Conservation (phyloP, 257 asterid genomes). For the Scutellaria baicalensis region DNA sequence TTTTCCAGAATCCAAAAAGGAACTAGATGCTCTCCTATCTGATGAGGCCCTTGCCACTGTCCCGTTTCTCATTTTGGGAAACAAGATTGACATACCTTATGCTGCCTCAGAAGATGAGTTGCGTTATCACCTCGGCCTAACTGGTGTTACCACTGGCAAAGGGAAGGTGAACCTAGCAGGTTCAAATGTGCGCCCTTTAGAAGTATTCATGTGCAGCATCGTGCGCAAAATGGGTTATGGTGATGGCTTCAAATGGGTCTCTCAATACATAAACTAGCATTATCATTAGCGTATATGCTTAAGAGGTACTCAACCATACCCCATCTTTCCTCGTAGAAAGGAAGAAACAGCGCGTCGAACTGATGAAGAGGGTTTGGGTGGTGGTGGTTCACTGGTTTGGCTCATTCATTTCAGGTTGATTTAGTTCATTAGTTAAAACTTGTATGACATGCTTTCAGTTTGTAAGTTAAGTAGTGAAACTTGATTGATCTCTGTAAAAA, state of each 20-base stretch:
- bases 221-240: slow-evolving; percentile 55
- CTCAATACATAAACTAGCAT: slow-evolving; percentile 40
- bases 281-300: neutral
- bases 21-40: slow-evolving; percentile 42
- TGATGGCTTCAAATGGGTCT: slow-evolving; percentile 49
- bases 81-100: slow-evolving; percentile 39
- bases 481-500: slow-evolving; percentile 1
- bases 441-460: slow-evolving; percentile 25
- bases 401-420: slow-evolving; percentile 24
- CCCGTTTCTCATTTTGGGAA: slow-evolving; percentile 40
- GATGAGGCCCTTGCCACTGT: slow-evolving; percentile 38
- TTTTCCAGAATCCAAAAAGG: slow-evolving; percentile 44
- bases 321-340: neutral
- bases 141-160: slow-evolving; percentile 42
- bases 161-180: slow-evolving; percentile 40
- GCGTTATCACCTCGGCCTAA: slow-evolving; percentile 39
- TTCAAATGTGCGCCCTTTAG: slow-evolving; percentile 37
- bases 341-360: slow-evolving; percentile 4
- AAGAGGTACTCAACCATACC: neutral
- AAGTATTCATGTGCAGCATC: slow-evolving; percentile 53
- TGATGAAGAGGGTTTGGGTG: neutral
- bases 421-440: slow-evolving; percentile 26
- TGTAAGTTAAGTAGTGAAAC: slow-evolving; percentile 19
- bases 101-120: slow-evolving; percentile 50
- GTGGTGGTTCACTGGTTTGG: neutral